Base-by-base conservation (phyloP, 768 basidiomycete species). In the Psilocybe subaeruginosa region DNA sequence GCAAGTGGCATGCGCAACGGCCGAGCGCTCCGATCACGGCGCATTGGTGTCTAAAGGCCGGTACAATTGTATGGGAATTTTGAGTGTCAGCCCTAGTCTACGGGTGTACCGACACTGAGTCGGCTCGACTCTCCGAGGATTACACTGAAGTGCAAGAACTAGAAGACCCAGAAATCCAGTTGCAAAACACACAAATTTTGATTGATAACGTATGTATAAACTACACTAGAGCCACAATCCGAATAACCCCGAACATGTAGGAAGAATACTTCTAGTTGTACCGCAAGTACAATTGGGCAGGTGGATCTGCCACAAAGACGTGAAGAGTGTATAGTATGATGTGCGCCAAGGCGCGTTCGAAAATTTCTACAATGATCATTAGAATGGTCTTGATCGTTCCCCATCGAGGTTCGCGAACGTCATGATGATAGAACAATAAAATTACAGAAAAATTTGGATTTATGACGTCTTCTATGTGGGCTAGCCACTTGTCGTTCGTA, bases 381-480 rank as follows among this genome's bases (percentile, higher is more conserved):
- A 43, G 41, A 12, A 43, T 43, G 14, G n/a, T 43, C 6, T 43
- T 4, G 14, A n/a, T 43, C 41, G 41, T 1, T 43, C 14, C 14
- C 41, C 41, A n/a, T 43, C 41, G 41, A 43, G 41, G 54, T 29
- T 27, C 17, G 23, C 41, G 43, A 29, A 19, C 27, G 54, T 31
- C 29, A 45, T 30, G 43, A 14, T 56, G 17, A 37, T 54, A 41
- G 41, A 56, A 56, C 54, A 56, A 56, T 43, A 45, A 56, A 56
- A 56, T 54, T 43, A 43, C 41, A 56, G 14, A 43, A 43, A 45
- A 27, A 7, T 58, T 58, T 48, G 30, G 6, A 33, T 49, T 58
- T 48, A 35, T 50, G 46, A n/a, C 48, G 35, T 37, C 48, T 49
- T 58, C 48, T 49, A 58, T 37, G 27, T 27, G 49, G 27, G 31